phyloP scores from a whole-genome alignment of 2,329 filamentous ascomycete genomes.

The Sporothrix dimorphospora region DNA sequence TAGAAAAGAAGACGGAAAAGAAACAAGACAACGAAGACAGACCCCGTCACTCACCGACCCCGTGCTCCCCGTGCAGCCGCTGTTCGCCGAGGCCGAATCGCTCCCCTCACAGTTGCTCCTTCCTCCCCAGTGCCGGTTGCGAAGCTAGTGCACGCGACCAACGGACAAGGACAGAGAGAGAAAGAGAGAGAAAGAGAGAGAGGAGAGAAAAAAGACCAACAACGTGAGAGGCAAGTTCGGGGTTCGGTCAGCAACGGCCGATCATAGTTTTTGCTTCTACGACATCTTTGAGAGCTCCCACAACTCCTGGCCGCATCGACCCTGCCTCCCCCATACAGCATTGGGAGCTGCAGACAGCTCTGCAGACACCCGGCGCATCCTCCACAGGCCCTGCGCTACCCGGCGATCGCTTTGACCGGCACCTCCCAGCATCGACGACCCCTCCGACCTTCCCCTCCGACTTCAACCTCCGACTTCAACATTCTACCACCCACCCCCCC shows the following conservation, averaged over 20 bases:
- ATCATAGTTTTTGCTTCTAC: not conserved
- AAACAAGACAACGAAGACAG: not conserved
- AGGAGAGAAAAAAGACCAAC: no score
- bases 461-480: no score
- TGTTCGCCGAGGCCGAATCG: slow-evolving; percentile 20
- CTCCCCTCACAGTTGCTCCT: not conserved
- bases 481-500: not conserved
- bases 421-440: not conserved
- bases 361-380: slow-evolving; percentile 8
- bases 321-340: not conserved
- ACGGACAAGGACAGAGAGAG: not conserved
- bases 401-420: not conserved
- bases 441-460: not conserved
- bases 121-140: not conserved
- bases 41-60: not conserved
- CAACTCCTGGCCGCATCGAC: not conserved
- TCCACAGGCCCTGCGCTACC: not conserved
- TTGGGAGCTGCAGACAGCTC: slow-evolving; percentile 5
- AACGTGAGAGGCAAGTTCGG: not conserved
- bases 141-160: slow-evolving; percentile 28
- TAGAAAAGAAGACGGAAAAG: not conserved
- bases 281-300: not conserved
- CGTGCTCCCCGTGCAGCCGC: not conserved
- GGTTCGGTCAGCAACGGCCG: not conserved
- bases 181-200: no score